These are phyloP conservation scores for Dactylonectria macrodidyma DNA, from an alignment of 2,329 filamentous ascomycete genomes.

Conservation along the genomic window DNA sequence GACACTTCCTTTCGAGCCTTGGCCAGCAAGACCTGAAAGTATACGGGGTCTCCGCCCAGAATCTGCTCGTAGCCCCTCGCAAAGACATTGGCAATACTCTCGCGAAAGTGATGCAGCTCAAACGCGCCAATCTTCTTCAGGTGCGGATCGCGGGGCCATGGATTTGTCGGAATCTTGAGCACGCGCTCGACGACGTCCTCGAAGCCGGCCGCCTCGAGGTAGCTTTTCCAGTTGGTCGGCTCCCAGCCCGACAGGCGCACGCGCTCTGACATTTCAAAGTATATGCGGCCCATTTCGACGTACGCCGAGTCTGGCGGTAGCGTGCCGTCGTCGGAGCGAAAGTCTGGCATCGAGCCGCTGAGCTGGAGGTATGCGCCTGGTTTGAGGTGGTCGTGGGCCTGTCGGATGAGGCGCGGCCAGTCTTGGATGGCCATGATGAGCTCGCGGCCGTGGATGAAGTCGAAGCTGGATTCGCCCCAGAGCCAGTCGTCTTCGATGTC, in stretches of 20 bases:
- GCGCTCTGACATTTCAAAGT: constrained; percentile 42
- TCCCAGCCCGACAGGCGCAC: constrained; percentile 42
- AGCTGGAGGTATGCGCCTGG: constrained; percentile 62
- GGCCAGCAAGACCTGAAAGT: constrained; percentile 42
- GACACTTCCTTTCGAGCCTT: constrained; percentile 40
- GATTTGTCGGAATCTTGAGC: constrained; percentile 50
- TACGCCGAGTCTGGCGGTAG: constrained; percentile 41
- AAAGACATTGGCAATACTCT: constrained; percentile 42
- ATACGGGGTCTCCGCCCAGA: constrained; percentile 38
- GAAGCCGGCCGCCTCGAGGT: constrained; percentile 51
- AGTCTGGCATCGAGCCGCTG: constrained; percentile 40
- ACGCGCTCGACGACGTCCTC: constrained; percentile 47
- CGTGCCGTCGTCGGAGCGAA: constrained; percentile 48
- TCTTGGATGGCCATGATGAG: constrained; percentile 69
- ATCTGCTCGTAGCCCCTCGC: constrained; percentile 44
- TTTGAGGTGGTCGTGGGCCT: constrained; percentile 64
- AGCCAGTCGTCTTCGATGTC: constrained; percentile 51
- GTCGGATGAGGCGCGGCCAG: constrained; percentile 66
- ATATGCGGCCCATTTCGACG: constrained; percentile 41
- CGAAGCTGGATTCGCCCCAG: constrained; percentile 63
- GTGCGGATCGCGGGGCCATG: constrained; percentile 50
- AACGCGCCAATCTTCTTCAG: constrained; percentile 49
- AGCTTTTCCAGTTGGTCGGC: constrained; percentile 39
- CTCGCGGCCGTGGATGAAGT: constrained; percentile 72
- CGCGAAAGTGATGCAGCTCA: constrained; percentile 44